Conservation (phyloP, 768 basidiomycete genomes). For the Pluteus cervinus region DNA sequence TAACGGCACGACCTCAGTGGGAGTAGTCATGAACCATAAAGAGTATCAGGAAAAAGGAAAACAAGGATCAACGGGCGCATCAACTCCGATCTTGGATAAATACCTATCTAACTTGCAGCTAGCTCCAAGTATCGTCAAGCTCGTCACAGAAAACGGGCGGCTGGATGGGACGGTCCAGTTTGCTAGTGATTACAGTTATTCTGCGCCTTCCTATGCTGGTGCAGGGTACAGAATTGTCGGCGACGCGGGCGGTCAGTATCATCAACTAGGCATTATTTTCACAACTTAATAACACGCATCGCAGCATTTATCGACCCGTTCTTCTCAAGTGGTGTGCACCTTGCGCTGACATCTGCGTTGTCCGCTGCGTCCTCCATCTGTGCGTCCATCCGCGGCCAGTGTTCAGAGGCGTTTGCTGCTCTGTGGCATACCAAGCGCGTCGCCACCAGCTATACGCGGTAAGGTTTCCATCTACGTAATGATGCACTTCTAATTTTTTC, state of each 20-base stretch:
- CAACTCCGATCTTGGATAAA: slow-evolving; percentile 21
- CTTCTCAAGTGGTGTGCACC: slow-evolving; percentile 61
- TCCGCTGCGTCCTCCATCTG: slow-evolving; percentile 53
- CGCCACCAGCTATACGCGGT: slow-evolving; percentile 55
- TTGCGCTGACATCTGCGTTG: slow-evolving; percentile 56
- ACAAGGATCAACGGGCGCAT: slow-evolving; percentile 21
- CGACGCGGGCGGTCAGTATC: slow-evolving; percentile 52
- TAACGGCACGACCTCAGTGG: slow-evolving; percentile 55
- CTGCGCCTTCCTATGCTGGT: slow-evolving; percentile 51
- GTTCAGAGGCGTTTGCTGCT: slow-evolving; percentile 39
- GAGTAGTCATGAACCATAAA: slow-evolving; percentile 56
- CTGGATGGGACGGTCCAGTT: slow-evolving; percentile 42
- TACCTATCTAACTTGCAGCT: slow-evolving; percentile 40
- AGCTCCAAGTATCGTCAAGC: slow-evolving; percentile 40
- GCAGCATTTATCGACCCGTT: slow-evolving; percentile 61
- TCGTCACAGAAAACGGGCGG: slow-evolving; percentile 32
- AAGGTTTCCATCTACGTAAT: slow-evolving; percentile 1
- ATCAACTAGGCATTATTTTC: neutral
- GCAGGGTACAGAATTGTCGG: slow-evolving; percentile 54
- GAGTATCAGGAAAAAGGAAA: slow-evolving; percentile 35
- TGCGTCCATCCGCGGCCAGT: slow-evolving; percentile 46
- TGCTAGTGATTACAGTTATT: slow-evolving; percentile 62
- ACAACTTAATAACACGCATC: neutral
- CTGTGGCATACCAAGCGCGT: slow-evolving; percentile 53
- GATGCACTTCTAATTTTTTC: slow-evolving; percentile 1